These are phyloP conservation scores for Diutina scorzettiae DNA, from an alignment of 1,139 yeast species.

Conservation along the genomic window DNA sequence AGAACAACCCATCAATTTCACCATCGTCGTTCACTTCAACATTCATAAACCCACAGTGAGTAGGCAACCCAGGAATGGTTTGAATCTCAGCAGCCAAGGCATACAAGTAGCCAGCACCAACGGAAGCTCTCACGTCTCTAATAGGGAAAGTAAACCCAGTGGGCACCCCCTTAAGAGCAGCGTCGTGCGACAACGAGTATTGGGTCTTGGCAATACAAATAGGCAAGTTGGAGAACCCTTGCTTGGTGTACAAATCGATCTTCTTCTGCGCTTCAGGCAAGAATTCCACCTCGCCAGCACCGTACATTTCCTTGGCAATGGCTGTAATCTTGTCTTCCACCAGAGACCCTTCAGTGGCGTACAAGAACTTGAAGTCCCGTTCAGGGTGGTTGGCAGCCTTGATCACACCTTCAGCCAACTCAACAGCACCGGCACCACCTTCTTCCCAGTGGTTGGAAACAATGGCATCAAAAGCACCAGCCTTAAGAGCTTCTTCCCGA, in stretches of 20 bases:
- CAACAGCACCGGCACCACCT: slow-evolving; percentile 93
- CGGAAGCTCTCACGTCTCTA: slow-evolving; percentile 85
- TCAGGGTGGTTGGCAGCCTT: slow-evolving; percentile 50
- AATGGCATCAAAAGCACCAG: slow-evolving; percentile 91
- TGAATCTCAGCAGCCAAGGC: slow-evolving; percentile 96
- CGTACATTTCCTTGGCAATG: slow-evolving; percentile 88
- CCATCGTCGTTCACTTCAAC: slow-evolving; percentile 91
- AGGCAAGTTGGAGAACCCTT: slow-evolving; percentile 88
- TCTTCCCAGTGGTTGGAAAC: slow-evolving; percentile 97
- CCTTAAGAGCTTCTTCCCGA: slow-evolving; percentile 70
- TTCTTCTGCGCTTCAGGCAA: slow-evolving; percentile 77
- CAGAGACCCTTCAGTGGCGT: slow-evolving; percentile 47
- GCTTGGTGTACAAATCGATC: slow-evolving; percentile 72
- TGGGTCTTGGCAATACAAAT: slow-evolving; percentile 97
- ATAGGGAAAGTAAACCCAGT: slow-evolving; percentile 90
- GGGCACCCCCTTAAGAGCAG: slow-evolving; percentile 89
- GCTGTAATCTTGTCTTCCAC: slow-evolving; percentile 76
- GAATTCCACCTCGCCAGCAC: slow-evolving; percentile 83
- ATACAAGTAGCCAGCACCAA: slow-evolving; percentile 94
- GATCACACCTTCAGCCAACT: slow-evolving; percentile 76
- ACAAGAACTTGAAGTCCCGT: slow-evolving; percentile 48
- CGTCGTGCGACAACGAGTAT: slow-evolving; percentile 94
- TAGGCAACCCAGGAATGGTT: slow-evolving; percentile 96
- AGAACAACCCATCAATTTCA: slow-evolving; percentile 89
- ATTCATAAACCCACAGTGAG: slow-evolving; percentile 94